Percentiles rank a stretch among this genome's conserved stretches.
phyloP scores from a whole-genome alignment of 1,139 yeast genomes.

The Diutina catenulata region DNA sequence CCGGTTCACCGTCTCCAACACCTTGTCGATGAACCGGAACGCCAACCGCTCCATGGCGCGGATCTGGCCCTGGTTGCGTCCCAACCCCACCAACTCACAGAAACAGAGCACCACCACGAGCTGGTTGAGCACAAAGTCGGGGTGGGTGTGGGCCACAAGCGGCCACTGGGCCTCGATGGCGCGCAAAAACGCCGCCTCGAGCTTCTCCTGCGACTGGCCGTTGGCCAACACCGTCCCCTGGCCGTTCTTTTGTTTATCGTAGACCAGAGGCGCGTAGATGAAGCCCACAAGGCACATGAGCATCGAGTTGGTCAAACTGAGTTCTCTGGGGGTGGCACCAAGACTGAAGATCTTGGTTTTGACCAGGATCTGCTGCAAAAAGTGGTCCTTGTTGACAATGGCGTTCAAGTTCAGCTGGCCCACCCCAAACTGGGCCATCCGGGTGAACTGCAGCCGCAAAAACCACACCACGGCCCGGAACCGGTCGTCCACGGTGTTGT shows the following conservation, averaged over 20 bases:
- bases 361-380: constrained; percentile 10
- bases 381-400: constrained; percentile 22
- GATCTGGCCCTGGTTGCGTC: constrained; percentile 8
- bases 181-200: constrained; percentile 18
- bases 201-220: constrained; percentile 14
- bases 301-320: constrained; percentile 8
- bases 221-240: constrained; percentile 7
- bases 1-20: constrained; percentile 18
- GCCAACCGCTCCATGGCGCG: constrained; percentile 14
- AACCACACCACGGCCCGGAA: constrained; percentile 34
- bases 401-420: constrained; percentile 29
- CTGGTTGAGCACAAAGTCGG: constrained; percentile 14
- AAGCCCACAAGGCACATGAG: constrained; percentile 21
- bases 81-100: constrained; percentile 10
- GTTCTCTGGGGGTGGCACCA: constrained; percentile 7
- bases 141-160: neutral
- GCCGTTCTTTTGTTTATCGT: constrained; percentile 14
- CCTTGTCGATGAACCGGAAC: constrained; percentile 22
- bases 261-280: constrained; percentile 18
- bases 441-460: constrained; percentile 44
- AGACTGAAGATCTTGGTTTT: constrained; percentile 5
- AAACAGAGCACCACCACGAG: constrained; percentile 16
- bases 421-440: constrained; percentile 32
- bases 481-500: constrained; percentile 24
- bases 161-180: neutral